phyloP scores from a whole-genome alignment of 805 yeast genomes.

The Suhomyces emberorum region DNA sequence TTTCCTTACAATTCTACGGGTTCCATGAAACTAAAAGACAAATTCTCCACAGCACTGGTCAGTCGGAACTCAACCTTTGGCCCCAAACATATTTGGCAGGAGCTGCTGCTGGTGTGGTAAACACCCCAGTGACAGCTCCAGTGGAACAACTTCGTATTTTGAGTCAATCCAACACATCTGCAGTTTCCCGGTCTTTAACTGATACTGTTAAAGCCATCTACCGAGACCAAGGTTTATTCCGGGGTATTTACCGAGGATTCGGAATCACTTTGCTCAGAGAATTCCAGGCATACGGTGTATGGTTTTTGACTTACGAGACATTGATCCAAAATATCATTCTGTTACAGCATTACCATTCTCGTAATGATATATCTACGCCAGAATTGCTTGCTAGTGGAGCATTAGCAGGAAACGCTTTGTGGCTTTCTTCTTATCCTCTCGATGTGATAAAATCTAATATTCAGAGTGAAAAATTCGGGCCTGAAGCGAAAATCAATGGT shows the following conservation, averaged over 20 bases:
- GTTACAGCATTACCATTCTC: conserved; percentile 30
- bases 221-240: conserved; percentile 36
- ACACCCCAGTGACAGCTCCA: conserved; percentile 59
- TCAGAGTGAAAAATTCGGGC: conserved; percentile 53
- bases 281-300: conserved; percentile 70
- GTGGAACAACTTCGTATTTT: conserved; percentile 65
- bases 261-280: conserved; percentile 55
- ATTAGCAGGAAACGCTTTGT: conserved; percentile 62
- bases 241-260: conserved; percentile 56
- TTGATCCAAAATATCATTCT: conserved; percentile 42
- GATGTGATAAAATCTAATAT: conserved; percentile 49
- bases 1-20: conserved; percentile 66
- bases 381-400: conserved; percentile 60
- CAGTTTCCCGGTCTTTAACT: conserved; percentile 17
- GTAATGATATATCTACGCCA: conserved; percentile 52
- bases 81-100: conserved; percentile 62
- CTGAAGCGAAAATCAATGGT: conserved; percentile 42
- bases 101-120: conserved; percentile 64
- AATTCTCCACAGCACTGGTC: conserved; percentile 30
- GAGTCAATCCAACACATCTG: conserved; percentile 47
- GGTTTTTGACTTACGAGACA: conserved; percentile 66
- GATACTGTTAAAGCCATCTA: conserved; percentile 44
- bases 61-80: conserved; percentile 41
- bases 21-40: conserved; percentile 68
- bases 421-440: conserved; percentile 55